Evolutionary conservation across 352 stramenopile species (phyloP).

Genomic region (Pythium myriotylum): DNA sequence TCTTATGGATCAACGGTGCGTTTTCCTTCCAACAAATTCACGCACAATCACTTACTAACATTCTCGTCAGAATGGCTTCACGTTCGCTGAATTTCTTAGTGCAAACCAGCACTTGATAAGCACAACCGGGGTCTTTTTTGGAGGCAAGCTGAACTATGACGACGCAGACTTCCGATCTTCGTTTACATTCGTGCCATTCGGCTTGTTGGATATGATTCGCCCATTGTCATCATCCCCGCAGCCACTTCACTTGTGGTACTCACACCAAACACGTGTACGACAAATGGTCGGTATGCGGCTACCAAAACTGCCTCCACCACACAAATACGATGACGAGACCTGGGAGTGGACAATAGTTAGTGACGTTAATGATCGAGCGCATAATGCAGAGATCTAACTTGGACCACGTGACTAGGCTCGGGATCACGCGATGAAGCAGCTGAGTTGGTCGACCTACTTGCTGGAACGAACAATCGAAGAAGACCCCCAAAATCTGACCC

Average conservation of each 20-base stretch:
- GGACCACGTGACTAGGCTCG: slow-evolving; percentile 42
- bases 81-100: slow-evolving; percentile 31
- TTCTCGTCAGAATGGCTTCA: slow-evolving; percentile 33
- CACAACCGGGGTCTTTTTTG: slow-evolving; percentile 59
- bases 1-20: slow-evolving; percentile 21
- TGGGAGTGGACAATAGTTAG: slow-evolving; percentile 93
- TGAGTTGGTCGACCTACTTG: slow-evolving; percentile 86
- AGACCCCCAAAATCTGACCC: slow-evolving; percentile 58
- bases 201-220: slow-evolving; percentile 61
- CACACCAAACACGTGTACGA: slow-evolving; percentile 37
- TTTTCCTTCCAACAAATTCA: no score
- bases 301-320: slow-evolving; percentile 44
- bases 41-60: no score
- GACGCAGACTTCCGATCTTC: slow-evolving; percentile 53
- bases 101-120: slow-evolving; percentile 17
- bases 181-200: slow-evolving; percentile 56
- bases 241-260: slow-evolving; percentile 49
- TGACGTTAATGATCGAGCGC: slow-evolving; percentile 13
- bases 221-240: slow-evolving; percentile 8
- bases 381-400: neutral
- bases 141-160: slow-evolving; percentile 63
- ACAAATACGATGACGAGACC: slow-evolving; percentile 87
- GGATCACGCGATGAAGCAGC: slow-evolving; percentile 73
- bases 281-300: slow-evolving; percentile 43
- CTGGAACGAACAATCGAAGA: slow-evolving; percentile 85